Conservation (phyloP, 495 filamentous ascomycete species). For the Xylaria longipes region DNA sequence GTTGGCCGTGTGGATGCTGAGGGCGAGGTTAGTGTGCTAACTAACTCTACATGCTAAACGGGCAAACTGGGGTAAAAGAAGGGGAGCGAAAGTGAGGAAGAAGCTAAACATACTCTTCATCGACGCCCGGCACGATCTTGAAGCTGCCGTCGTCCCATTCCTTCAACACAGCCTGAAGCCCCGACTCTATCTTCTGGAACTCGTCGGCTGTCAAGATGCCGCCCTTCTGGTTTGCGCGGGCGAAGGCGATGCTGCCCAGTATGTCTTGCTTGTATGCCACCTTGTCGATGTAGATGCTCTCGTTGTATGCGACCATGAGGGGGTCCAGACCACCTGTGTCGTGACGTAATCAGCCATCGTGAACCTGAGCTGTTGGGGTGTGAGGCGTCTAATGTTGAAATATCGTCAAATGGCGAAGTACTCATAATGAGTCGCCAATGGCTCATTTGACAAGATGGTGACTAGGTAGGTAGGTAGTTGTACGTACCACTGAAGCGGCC, state of each 20-base stretch:
- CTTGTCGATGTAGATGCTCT: conserved; percentile 84
- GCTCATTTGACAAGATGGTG: background rate
- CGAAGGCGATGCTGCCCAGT: conserved; percentile 82
- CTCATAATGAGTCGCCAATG: background rate
- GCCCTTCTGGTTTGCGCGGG: conserved; percentile 78
- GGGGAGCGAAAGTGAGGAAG: background rate
- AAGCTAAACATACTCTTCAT: conserved; percentile 51
- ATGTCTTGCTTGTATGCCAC: conserved; percentile 84
- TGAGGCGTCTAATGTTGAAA: background rate
- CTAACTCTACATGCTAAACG: background rate
- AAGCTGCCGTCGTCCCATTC: conserved; percentile 76
- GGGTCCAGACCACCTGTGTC: conserved; percentile 78
- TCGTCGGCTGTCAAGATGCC: conserved; percentile 78
- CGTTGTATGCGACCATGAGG: conserved; percentile 89
- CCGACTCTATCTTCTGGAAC: conserved; percentile 76
- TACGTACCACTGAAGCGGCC: conserved; percentile 77
- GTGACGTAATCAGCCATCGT: conserved; percentile 10
- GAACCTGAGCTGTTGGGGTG: background rate
- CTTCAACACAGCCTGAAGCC: conserved; percentile 71
- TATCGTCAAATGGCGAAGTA: background rate
- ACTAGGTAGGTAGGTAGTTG: conserved; percentile 21
- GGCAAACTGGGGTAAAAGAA: no score
- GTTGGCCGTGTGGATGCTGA: conserved; percentile 83
- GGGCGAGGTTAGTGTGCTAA: background rate
- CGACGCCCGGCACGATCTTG: conserved; percentile 63